Evolutionary conservation across 164 flowering plant genomes (phyloP), one percentile per base, ranked within the genome.

Genomic region (Piper betle): DNA sequence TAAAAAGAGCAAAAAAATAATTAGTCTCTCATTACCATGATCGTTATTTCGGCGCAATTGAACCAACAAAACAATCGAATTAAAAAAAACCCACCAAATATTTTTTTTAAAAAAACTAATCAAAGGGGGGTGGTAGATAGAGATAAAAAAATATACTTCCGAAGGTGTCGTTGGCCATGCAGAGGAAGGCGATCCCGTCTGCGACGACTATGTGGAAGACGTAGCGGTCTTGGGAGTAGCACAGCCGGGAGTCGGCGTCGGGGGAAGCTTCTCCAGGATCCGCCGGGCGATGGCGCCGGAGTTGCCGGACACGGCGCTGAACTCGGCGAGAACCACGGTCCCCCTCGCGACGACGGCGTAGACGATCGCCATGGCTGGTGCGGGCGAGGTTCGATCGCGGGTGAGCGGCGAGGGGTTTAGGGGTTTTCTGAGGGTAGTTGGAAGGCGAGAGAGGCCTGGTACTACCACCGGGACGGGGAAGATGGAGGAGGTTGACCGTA

Each of bases 121-220:
- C 50, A 6, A 2, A 15, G 0, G 10, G 10, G 9, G 11, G 10
- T 2, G 11, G 3, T 2, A 46, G 10, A 10, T 9, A 46, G 50
- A 6, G 9, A 46, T 5, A 25, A 19, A 11, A 42, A 46, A 33
- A 46, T 18, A 41, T 39, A 92, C 98, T 80, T 75, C 98, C 98
- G 67, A 92, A 89, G 65, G 98, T 77, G 66, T 87, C 96, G 75
- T 86, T 92, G 53, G 96, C 96, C 98, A 92, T 87, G 68, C 98
- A 92, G 61, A 92, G 84, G 70, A 83, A 92, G 60, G 78, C 74
- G 66, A 92, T 75, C 16, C 91, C 89, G 72, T 92, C 91, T 37
- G 87, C 79, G 72, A 83, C 73, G 50, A 89, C 84, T 19, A 92
- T 84, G 66, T 92, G 96, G 63, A 92, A 92, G 54, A 89, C 89